Evolutionary conservation across 2,329 filamentous ascomycete genomes (phyloP).

Genomic region (Alternaria sp.): DNA sequence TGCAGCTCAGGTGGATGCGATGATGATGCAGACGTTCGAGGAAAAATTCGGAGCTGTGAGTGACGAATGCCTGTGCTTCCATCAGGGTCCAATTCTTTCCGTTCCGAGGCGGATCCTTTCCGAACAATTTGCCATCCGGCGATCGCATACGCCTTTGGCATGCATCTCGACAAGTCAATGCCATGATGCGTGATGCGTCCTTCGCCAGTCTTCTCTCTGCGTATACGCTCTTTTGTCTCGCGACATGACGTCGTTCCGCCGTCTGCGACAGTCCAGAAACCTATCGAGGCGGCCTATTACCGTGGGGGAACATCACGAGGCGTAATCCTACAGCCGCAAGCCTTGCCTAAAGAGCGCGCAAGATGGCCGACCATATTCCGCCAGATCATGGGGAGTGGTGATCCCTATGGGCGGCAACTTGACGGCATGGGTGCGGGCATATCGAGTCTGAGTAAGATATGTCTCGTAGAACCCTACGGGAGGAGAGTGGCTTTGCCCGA

Average conservation of each 20-base stretch:
- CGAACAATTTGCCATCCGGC: conserved; percentile 10
- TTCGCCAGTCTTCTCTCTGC: conserved; percentile 22
- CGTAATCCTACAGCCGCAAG: conserved; percentile 62
- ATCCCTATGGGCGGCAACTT: conserved; percentile 71
- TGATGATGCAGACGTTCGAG: conserved; percentile 27
- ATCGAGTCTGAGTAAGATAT: conserved; percentile 74
- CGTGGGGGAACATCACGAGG: conserved; percentile 74
- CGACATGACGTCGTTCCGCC: conserved; percentile 11
- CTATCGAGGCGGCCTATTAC: conserved; percentile 62
- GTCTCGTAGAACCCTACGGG: conserved; percentile 61
- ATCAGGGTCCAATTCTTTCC: conserved; percentile 24
- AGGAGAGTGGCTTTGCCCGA: not conserved
- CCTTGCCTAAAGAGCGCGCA: conserved; percentile 57
- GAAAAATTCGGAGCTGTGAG: conserved; percentile 25
- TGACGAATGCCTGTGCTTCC: conserved; percentile 4
- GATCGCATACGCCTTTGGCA: not conserved
- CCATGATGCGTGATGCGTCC: conserved; percentile 32
- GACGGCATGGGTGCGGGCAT: conserved; percentile 74
- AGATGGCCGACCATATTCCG: conserved; percentile 64
- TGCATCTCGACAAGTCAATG: conserved; percentile 4
- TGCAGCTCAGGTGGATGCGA: conserved; percentile 9
- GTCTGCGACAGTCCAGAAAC: conserved; percentile 18
- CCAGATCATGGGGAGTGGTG: conserved; percentile 67
- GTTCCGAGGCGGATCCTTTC: conserved; percentile 19
- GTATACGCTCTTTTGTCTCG: conserved; percentile 18